Conservation (phyloP, 768 basidiomycete genomes). For the Dentipellis fragilis region DNA sequence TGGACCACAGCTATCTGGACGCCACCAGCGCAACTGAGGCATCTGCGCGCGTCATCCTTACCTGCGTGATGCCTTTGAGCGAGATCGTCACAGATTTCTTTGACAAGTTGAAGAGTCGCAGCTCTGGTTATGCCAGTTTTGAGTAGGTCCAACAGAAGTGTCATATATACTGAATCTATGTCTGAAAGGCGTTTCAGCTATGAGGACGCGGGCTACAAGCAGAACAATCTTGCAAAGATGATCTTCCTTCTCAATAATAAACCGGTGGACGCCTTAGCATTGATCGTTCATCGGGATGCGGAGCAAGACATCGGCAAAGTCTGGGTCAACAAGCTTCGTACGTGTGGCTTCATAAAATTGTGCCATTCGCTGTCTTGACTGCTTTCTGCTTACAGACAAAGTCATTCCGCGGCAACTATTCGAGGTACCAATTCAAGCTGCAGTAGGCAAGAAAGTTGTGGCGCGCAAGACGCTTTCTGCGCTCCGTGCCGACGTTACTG, state of each 20-base stretch:
- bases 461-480: slow-evolving; percentile 86
- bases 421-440: slow-evolving; percentile 93
- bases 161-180: background rate
- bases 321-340: slow-evolving; percentile 92
- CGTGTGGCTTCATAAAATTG: slow-evolving; percentile 18
- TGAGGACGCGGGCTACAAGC: slow-evolving; percentile 84
- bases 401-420: slow-evolving; percentile 90
- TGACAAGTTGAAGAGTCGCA: slow-evolving; percentile 86
- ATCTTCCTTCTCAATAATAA: slow-evolving; percentile 81
- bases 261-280: slow-evolving; percentile 86
- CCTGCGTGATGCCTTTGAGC: slow-evolving; percentile 76
- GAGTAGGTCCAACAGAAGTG: slow-evolving; percentile 43
- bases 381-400: slow-evolving; percentile 42
- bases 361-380: background rate
- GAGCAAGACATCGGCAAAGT: slow-evolving; percentile 64
- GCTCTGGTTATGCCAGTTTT: slow-evolving; percentile 86
- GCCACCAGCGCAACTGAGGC: slow-evolving; percentile 26
- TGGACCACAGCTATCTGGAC: slow-evolving; percentile 82
- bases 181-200: slow-evolving; percentile 45
- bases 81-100: slow-evolving; percentile 96
- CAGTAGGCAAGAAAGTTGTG: slow-evolving; percentile 76
- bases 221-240: slow-evolving; percentile 81
- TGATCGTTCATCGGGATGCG: slow-evolving; percentile 79
- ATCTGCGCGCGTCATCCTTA: slow-evolving; percentile 67
- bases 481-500: slow-evolving; percentile 85